A percentile compares a stretch with the other conserved stretches of the same genome.
Evolutionary conservation across 2,329 filamentous ascomycete genomes (phyloP).

Genomic region (Daldinia sp.): DNA sequence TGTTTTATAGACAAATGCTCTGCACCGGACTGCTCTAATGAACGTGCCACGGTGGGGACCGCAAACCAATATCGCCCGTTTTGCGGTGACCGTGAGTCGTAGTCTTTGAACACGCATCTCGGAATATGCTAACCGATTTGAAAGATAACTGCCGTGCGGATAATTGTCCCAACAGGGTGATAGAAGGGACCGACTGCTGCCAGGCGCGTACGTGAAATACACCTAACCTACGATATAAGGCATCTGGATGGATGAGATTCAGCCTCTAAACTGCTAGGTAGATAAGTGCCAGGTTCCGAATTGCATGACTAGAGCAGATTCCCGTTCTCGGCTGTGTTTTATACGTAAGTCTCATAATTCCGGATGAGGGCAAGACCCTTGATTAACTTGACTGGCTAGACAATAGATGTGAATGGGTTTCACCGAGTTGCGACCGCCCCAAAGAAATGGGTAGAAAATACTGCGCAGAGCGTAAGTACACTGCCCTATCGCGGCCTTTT

Average conservation of each 20-base stretch:
- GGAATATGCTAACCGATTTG: background rate
- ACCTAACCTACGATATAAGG: background rate
- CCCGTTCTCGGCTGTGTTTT: constrained; percentile 10
- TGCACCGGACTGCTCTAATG: background rate
- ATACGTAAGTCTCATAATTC: constrained; percentile 14
- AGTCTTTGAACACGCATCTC: background rate
- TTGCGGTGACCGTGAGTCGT: constrained; percentile 25
- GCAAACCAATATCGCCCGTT: constrained; percentile 5
- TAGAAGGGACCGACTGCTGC: constrained; percentile 1
- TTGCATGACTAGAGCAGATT: background rate
- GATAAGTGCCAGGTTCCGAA: background rate
- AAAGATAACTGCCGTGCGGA: constrained; percentile 18
- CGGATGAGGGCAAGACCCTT: background rate
- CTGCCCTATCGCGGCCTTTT: background rate
- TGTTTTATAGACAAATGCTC: constrained; percentile 21
- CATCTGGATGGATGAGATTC: background rate
- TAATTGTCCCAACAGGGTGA: background rate
- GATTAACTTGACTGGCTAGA: constrained; percentile 25
- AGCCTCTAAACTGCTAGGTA: background rate
- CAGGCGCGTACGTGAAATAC: constrained; percentile 11
- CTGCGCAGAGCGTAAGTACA: constrained; percentile 22
- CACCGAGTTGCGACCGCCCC: background rate
- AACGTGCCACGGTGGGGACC: background rate
- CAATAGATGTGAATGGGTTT: constrained; percentile 24
- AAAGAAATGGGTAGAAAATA: background rate